These are phyloP conservation scores for Quercus bicolor DNA, from an alignment of 306 rosid species.

Conservation along the genomic window DNA sequence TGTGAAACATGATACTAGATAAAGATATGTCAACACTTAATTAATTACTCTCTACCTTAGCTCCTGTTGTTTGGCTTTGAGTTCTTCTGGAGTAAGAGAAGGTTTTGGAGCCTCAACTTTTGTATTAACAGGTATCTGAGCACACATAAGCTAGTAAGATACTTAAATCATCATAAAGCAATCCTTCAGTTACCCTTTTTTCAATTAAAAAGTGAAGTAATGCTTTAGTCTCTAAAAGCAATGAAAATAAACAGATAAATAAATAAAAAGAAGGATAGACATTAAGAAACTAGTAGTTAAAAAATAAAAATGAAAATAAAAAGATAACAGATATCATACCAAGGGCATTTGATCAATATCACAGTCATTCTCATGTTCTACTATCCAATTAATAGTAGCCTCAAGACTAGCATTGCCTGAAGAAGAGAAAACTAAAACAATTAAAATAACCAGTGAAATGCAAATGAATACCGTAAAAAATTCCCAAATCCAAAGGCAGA, in stretches of 20 bases:
- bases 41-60: slow-evolving; percentile 55
- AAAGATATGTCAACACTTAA: background rate
- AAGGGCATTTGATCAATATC: slow-evolving; percentile 87
- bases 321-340: slow-evolving; percentile 40
- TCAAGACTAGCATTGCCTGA: slow-evolving; percentile 81
- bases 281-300: background rate
- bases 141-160: slow-evolving; percentile 15
- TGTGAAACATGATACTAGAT: background rate
- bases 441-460: slow-evolving; percentile 20
- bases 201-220: background rate
- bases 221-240: background rate
- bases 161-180: background rate
- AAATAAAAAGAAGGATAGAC: background rate
- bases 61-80: slow-evolving; percentile 84
- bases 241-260: no score
- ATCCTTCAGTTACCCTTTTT: background rate
- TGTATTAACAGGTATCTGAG: slow-evolving; percentile 67
- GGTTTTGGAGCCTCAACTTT: slow-evolving; percentile 73
- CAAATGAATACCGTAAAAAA: background rate
- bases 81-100: slow-evolving; percentile 83
- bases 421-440: slow-evolving; percentile 23
- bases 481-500: background rate
- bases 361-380: slow-evolving; percentile 76
- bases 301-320: background rate
- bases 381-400: slow-evolving; percentile 90